A percentile compares a stretch with the other conserved stretches of the same genome.
These are phyloP conservation scores for Citeromyces nyonsensis DNA, from an alignment of 805 yeast genomes.

Conservation along the genomic window DNA sequence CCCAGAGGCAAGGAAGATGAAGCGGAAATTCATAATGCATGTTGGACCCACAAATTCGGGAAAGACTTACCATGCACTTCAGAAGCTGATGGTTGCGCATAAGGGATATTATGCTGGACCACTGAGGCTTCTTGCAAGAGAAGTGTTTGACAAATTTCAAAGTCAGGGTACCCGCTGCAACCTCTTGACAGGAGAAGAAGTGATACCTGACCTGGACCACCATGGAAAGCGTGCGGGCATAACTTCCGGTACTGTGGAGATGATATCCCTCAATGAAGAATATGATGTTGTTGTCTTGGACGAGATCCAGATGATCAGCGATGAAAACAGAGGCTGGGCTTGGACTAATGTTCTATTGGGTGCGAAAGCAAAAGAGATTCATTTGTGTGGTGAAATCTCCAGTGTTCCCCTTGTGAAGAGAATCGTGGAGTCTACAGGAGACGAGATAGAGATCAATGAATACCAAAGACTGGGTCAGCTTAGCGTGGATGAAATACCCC, in stretches of 20 bases:
- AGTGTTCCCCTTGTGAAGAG: conserved; percentile 53
- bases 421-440: conserved; percentile 61
- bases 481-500: conserved; percentile 28
- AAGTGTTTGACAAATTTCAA: conserved; percentile 73
- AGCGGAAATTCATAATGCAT: conserved; percentile 75
- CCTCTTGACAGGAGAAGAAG: conserved; percentile 91
- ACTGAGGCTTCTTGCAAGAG: conserved; percentile 76
- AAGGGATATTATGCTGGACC: conserved; percentile 95
- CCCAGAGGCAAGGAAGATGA: conserved; percentile 71
- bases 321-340: conserved; percentile 70
- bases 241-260: conserved; percentile 85
- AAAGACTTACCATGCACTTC: conserved; percentile 74
- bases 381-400: conserved; percentile 87
- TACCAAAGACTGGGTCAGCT: conserved; percentile 70
- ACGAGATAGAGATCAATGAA: conserved; percentile 50
- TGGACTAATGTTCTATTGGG: conserved; percentile 92
- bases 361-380: conserved; percentile 71
- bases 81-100: conserved; percentile 44
- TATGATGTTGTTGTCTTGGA: conserved; percentile 87
- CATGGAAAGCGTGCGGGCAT: conserved; percentile 61
- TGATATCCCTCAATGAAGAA: conserved; percentile 55
- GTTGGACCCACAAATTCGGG: conserved; percentile 98
- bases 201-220: conserved; percentile 52
- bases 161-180: conserved; percentile 58
- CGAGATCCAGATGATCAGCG: conserved; percentile 92